Conservation (phyloP, 2,329 filamentous ascomycete species). For the Colletotrichum sp. region DNA sequence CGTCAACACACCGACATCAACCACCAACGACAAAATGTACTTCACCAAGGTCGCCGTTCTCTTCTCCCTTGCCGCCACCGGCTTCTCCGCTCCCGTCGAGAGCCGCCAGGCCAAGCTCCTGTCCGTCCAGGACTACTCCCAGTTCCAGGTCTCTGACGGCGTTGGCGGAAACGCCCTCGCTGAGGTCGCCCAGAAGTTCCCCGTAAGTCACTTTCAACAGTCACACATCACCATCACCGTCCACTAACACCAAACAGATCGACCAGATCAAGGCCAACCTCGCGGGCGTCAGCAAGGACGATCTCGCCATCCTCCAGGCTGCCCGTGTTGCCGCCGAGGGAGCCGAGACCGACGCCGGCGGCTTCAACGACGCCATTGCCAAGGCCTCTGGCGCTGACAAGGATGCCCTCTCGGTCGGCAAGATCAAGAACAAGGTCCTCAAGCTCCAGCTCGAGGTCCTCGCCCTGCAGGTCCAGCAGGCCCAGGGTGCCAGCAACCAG, state of each 20-base stretch:
- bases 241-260: neutral
- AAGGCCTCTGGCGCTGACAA: conserved; percentile 46
- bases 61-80: conserved; percentile 39
- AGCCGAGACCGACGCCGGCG: conserved; percentile 50
- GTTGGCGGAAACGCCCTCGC: conserved; percentile 56
- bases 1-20: conserved; percentile 3
- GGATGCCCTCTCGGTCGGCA: conserved; percentile 56
- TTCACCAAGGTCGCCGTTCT: conserved; percentile 41
- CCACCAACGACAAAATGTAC: conserved; percentile 35
- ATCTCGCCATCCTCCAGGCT: conserved; percentile 55
- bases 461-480: conserved; percentile 55
- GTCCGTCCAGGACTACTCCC: conserved; percentile 15
- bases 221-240: no score
- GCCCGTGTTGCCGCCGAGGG: conserved; percentile 56
- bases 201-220: conserved; percentile 37
- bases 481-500: conserved; percentile 49
- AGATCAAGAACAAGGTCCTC: conserved; percentile 67
- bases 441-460: conserved; percentile 61
- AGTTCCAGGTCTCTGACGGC: conserved; percentile 54
- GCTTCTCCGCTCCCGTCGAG: conserved; percentile 30
- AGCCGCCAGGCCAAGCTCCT: conserved; percentile 26
- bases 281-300: conserved; percentile 48
- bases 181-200: conserved; percentile 60
- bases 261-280: conserved; percentile 38
- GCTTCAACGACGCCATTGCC: conserved; percentile 59